Conservation (phyloP, 2,329 filamentous ascomycete genomes). For the Fusarium dimerum region DNA sequence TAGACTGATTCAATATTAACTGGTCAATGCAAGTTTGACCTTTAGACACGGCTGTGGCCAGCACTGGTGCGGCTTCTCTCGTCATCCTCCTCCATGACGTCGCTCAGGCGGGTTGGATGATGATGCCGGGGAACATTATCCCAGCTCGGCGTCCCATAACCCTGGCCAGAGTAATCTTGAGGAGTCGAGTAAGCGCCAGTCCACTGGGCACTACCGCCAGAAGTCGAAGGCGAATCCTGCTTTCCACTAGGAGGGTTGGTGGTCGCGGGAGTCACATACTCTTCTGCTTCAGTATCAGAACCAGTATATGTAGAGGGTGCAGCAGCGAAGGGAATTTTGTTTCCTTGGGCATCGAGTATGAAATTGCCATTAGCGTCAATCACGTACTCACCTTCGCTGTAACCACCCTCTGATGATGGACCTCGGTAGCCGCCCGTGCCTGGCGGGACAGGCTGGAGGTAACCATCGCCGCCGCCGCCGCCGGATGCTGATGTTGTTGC, state of each 20-base stretch:
- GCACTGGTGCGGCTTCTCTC: slow-evolving; percentile 76
- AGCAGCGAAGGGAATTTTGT: slow-evolving; percentile 55
- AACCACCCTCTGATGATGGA: slow-evolving; percentile 58
- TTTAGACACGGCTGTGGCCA: slow-evolving; percentile 56
- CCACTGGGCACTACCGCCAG: slow-evolving; percentile 39
- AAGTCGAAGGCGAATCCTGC: slow-evolving; percentile 33
- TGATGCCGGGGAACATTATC: slow-evolving; percentile 78
- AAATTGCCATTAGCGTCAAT: slow-evolving; percentile 63
- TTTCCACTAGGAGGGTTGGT: slow-evolving; percentile 40
- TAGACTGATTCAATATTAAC: slow-evolving; percentile 1
- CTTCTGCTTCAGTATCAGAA: slow-evolving; percentile 57
- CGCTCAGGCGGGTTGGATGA: slow-evolving; percentile 84
- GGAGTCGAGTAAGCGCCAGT: slow-evolving; percentile 42
- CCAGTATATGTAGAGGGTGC: slow-evolving; percentile 45
- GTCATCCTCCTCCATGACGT: slow-evolving; percentile 84
- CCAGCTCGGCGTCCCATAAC: slow-evolving; percentile 71
- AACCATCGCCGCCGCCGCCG: slow-evolving; percentile 22
- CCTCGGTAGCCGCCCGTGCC: slow-evolving; percentile 21
- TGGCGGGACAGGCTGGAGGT: slow-evolving; percentile 23
- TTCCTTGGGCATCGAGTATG: slow-evolving; percentile 61
- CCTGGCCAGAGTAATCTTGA: slow-evolving; percentile 67
- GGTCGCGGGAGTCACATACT: slow-evolving; percentile 57
- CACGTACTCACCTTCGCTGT: slow-evolving; percentile 72
- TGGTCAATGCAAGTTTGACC: slow-evolving; percentile 19
- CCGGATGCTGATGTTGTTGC: slow-evolving; percentile 3